Evolutionary conservation across 192 early-diverging fungal genomes (phyloP).

Genomic region (Cetraspora pellucida): DNA sequence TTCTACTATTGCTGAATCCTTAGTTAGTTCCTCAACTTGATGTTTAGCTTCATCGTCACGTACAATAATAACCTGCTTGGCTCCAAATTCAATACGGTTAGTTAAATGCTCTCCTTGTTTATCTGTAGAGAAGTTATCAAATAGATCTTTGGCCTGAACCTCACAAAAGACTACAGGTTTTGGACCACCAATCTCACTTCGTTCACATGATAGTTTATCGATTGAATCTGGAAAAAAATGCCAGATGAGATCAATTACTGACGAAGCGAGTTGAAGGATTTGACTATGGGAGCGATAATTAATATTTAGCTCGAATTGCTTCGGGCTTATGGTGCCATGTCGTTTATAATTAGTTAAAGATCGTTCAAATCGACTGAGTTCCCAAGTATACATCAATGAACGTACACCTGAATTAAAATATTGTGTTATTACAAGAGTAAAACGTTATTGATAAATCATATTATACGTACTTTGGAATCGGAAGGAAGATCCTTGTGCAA

Average conservation of each 20-base stretch:
- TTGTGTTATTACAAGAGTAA: neutral
- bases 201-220: neutral
- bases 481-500: conserved; percentile 27
- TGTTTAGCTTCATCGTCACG: neutral
- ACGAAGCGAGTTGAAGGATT: conserved; percentile 11
- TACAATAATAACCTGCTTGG: conserved; percentile 24
- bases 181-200: conserved; percentile 10
- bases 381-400: conserved; percentile 22
- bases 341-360: neutral
- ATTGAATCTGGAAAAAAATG: conserved; percentile 25
- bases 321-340: neutral
- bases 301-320: conserved; percentile 21
- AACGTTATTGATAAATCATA: too few species aligned
- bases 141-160: neutral
- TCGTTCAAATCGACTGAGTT: conserved; percentile 17
- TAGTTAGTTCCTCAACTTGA: neutral
- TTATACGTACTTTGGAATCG: conserved; percentile 26
- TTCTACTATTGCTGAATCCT: neutral
- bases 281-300: conserved; percentile 1
- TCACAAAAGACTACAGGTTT: neutral
- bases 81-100: conserved; percentile 2
- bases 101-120: neutral
- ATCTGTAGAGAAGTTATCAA: neutral
- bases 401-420: neutral
- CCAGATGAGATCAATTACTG: conserved; percentile 13